phyloP scores from a whole-genome alignment of 805 yeast genomes.

The Pichia nanzhaoensis region DNA sequence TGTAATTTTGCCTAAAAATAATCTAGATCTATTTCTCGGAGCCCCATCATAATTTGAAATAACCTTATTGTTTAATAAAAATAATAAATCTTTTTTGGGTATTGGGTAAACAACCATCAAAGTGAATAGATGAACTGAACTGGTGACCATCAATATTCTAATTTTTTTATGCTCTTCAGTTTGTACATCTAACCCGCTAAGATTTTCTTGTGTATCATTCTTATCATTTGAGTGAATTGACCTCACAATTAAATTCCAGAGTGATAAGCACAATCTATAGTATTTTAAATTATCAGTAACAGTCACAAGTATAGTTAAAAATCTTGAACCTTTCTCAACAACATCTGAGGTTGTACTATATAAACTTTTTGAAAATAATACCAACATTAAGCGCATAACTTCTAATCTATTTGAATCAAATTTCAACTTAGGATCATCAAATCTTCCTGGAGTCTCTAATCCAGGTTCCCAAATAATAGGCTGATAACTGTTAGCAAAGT shows the following conservation, averaged over 20 bases:
- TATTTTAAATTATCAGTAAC: slow-evolving; percentile 42
- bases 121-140: slow-evolving; percentile 56
- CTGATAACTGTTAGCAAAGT: slow-evolving; percentile 27
- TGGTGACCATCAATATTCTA: slow-evolving; percentile 43
- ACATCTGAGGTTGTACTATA: slow-evolving; percentile 41
- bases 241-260: slow-evolving; percentile 57
- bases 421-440: slow-evolving; percentile 31
- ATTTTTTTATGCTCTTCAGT: slow-evolving; percentile 30
- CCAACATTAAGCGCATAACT: slow-evolving; percentile 52
- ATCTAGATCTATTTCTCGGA: slow-evolving; percentile 39
- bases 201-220: slow-evolving; percentile 22
- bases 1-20: slow-evolving; percentile 45
- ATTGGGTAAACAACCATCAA: slow-evolving; percentile 57
- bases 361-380: slow-evolving; percentile 55
- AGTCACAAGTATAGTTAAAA: slow-evolving; percentile 48
- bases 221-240: slow-evolving; percentile 32
- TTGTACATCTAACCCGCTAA: slow-evolving; percentile 36
- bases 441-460: slow-evolving; percentile 40
- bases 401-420: slow-evolving; percentile 64
- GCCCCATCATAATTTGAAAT: slow-evolving; percentile 22
- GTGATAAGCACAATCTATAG: slow-evolving; percentile 55
- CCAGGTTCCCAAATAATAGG: slow-evolving; percentile 75
- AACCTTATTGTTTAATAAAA: slow-evolving; percentile 31
- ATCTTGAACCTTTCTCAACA: slow-evolving; percentile 51
- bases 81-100: slow-evolving; percentile 40